Percentiles rank a stretch among this genome's conserved stretches.
Evolutionary conservation across 805 yeast species (phyloP).

Genomic region (Spathaspora arborariae): DNA sequence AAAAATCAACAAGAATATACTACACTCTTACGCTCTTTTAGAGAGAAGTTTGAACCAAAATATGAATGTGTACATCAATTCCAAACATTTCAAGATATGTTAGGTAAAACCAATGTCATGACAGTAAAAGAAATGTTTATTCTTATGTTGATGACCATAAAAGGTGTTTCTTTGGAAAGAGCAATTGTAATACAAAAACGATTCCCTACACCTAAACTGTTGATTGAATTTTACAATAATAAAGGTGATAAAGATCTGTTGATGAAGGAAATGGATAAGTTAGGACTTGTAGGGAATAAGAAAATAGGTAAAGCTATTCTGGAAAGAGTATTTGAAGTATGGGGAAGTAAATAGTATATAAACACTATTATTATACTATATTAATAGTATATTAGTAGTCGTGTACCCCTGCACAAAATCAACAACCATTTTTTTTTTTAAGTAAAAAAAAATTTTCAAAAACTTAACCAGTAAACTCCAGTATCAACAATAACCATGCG

Average conservation of each 20-base stretch:
- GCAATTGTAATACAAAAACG: slow-evolving; percentile 71
- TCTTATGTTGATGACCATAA: slow-evolving; percentile 70
- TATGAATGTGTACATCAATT: slow-evolving; percentile 37
- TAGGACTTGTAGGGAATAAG: slow-evolving; percentile 44
- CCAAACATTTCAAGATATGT: slow-evolving; percentile 52
- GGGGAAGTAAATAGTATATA: slow-evolving; percentile 49
- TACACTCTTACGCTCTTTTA: slow-evolving; percentile 36
- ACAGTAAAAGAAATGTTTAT: slow-evolving; percentile 76
- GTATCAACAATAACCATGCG: slow-evolving; percentile 30
- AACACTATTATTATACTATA: not conserved
- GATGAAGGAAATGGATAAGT: slow-evolving; percentile 20
- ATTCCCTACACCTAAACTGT: slow-evolving; percentile 64
- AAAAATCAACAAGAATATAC: slow-evolving; percentile 50
- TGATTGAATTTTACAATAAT: slow-evolving; percentile 48
- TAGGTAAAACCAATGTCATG: slow-evolving; percentile 66
- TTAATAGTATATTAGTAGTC: not conserved
- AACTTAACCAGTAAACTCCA: not conserved
- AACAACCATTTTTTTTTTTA: too few relatives aligned
- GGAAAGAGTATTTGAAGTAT: slow-evolving; percentile 48
- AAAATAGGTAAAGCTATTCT: slow-evolving; percentile 51
- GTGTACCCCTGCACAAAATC: not conserved
- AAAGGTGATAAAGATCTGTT: slow-evolving; percentile 28
- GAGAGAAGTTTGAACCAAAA: slow-evolving; percentile 38
- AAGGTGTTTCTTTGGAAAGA: slow-evolving; percentile 81
- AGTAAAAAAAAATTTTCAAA: not conserved